Conservation (phyloP, 1,284 basidiomycete genomes). For the Cryptococcus floricola region DNA sequence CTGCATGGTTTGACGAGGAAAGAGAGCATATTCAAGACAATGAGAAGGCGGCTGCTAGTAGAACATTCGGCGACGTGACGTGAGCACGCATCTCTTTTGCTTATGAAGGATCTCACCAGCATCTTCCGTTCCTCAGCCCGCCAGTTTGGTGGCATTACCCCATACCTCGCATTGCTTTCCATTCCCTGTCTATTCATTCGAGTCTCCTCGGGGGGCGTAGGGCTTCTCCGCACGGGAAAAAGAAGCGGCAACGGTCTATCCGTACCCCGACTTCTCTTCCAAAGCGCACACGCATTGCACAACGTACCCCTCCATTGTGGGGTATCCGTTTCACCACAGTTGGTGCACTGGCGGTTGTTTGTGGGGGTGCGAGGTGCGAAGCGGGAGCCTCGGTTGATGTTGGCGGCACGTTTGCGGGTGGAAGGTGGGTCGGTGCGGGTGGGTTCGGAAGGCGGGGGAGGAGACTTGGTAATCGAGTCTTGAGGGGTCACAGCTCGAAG, state of each 20-base stretch:
- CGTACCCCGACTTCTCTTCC: slow-evolving; percentile 26
- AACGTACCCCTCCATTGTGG: slow-evolving; percentile 29
- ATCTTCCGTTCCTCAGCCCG: not conserved
- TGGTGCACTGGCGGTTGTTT: slow-evolving; percentile 26
- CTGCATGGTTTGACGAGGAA: too few species aligned
- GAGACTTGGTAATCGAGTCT: not conserved
- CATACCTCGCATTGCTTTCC: not conserved
- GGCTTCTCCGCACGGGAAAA: slow-evolving; percentile 15
- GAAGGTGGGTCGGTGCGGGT: not conserved
- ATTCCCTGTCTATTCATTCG: not conserved
- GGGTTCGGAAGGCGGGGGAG: not conserved
- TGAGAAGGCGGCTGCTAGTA: too few species aligned
- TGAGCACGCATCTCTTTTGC: not conserved
- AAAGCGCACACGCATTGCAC: slow-evolving; percentile 35
- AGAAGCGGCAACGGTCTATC: slow-evolving; percentile 24
- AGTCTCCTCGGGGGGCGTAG: not conserved
- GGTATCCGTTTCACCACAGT: slow-evolving; percentile 28
- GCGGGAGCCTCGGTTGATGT: slow-evolving; percentile 5
- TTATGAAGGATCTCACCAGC: not conserved
- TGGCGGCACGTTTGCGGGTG: not conserved
- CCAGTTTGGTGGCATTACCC: not conserved
- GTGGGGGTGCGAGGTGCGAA: slow-evolving; percentile 12
- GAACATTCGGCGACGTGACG: too few species aligned
- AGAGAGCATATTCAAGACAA: too few species aligned
- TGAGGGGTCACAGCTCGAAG: too few species aligned